These are phyloP conservation scores for Acer saccharum DNA, from an alignment of 345 rosid genomes.

Conservation along the genomic window DNA sequence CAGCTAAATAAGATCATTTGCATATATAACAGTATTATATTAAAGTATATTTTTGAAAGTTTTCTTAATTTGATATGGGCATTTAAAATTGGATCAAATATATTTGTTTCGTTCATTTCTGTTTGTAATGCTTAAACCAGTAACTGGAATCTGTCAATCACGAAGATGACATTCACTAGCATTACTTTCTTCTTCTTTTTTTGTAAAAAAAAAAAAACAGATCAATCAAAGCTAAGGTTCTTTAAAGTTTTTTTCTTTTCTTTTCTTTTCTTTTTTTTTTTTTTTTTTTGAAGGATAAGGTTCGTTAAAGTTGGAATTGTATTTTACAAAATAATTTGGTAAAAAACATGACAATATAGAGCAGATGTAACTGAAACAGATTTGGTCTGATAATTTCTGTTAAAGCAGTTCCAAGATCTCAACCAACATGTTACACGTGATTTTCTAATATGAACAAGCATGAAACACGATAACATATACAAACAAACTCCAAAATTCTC, in stretches of 20 bases:
- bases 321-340: background rate
- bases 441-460: background rate
- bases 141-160: background rate
- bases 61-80: no score
- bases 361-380: constrained; percentile 12
- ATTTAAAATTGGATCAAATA: background rate
- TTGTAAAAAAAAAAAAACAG: background rate
- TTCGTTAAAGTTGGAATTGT: background rate
- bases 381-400: background rate
- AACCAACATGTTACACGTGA: background rate
- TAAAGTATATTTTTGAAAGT: no score
- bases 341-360: background rate
- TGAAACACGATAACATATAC: background rate
- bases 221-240: background rate
- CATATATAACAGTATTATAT: no score
- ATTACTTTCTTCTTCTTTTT: background rate
- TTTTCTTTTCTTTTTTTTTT: background rate
- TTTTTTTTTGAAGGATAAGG: background rate
- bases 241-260: background rate
- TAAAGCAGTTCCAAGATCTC: constrained; percentile 1
- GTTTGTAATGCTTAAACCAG: background rate
- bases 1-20: no score
- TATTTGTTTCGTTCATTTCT: background rate
- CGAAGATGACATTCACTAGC: background rate
- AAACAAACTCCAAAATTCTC: background rate